phyloP scores from a whole-genome alignment of 805 yeast species.

The Metschnikowia cubensis region DNA sequence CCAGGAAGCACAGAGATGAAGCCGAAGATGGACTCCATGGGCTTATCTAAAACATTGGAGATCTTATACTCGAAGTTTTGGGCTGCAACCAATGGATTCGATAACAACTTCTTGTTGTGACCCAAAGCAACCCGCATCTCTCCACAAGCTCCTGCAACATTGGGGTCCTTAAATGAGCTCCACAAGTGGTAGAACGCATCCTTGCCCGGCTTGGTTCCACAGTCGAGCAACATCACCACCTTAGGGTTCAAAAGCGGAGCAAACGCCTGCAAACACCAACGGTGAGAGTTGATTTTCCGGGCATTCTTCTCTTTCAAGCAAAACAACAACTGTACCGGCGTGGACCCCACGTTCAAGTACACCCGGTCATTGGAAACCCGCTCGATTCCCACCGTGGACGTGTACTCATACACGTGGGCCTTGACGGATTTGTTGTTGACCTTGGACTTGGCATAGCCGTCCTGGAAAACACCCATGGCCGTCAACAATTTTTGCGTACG shows the following conservation, averaged over 20 bases:
- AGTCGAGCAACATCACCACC: slow-evolving; percentile 54
- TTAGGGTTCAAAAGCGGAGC: slow-evolving; percentile 56
- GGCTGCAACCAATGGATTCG: slow-evolving; percentile 58
- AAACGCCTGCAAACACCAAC: slow-evolving; percentile 68
- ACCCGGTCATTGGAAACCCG: slow-evolving; percentile 56
- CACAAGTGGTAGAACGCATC: slow-evolving; percentile 56
- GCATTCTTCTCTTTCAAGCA: slow-evolving; percentile 61
- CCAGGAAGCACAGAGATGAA: slow-evolving; percentile 65
- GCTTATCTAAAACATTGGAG: slow-evolving; percentile 64
- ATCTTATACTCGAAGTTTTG: slow-evolving; percentile 67
- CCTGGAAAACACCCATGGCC: slow-evolving; percentile 63
- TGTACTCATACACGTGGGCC: slow-evolving; percentile 64
- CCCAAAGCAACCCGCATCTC: slow-evolving; percentile 80
- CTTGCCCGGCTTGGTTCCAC: slow-evolving; percentile 61
- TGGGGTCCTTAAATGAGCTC: slow-evolving; percentile 54
- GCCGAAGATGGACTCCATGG: slow-evolving; percentile 62
- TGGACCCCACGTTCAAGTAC: slow-evolving; percentile 61
- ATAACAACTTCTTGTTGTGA: slow-evolving; percentile 29
- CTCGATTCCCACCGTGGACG: slow-evolving; percentile 56
- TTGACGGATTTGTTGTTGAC: slow-evolving; percentile 58
- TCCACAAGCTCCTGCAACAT: slow-evolving; percentile 71
- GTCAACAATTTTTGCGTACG: slow-evolving; percentile 60
- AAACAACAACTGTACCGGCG: slow-evolving; percentile 59
- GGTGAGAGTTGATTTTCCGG: slow-evolving; percentile 61
- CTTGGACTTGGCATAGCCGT: slow-evolving; percentile 57